These are phyloP conservation scores for Puccinia brachypodii DNA, from an alignment of 1,284 basidiomycete species.

Conservation along the genomic window DNA sequence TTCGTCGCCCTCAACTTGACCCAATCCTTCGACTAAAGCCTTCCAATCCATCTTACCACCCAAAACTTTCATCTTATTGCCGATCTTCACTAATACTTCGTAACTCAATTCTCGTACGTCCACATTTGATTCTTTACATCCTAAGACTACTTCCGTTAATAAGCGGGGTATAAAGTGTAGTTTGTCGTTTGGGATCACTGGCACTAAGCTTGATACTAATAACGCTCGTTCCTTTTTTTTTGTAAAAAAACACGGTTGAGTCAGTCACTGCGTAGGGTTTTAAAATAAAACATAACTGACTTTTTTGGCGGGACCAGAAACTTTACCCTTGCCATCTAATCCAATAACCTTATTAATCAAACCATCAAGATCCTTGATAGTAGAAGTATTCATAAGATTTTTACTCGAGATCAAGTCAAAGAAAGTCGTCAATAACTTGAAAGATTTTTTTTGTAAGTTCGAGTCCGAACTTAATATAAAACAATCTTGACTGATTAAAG, in stretches of 20 bases:
- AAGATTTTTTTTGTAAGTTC: conserved; percentile 19
- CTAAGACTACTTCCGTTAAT: conserved; percentile 93
- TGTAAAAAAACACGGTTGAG: neutral
- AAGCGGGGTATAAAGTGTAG: conserved; percentile 83
- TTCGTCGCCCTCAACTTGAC: conserved; percentile 34
- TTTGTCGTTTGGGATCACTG: conserved; percentile 68
- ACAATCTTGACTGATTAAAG: neutral
- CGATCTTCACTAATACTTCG: conserved; percentile 87
- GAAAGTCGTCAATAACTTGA: conserved; percentile 25
- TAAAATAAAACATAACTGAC: conserved; percentile 1
- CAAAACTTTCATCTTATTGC: conserved; percentile 73
- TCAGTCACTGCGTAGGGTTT: no score
- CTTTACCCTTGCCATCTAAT: neutral
- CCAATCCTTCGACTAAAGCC: conserved; percentile 47
- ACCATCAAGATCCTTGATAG: conserved; percentile 1
- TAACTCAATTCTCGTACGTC: conserved; percentile 86
- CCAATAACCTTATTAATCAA: conserved; percentile 9
- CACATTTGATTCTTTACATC: conserved; percentile 96
- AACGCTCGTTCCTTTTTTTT: conserved; percentile 78
- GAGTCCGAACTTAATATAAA: neutral
- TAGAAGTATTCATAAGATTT: neutral
- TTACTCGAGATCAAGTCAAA: neutral
- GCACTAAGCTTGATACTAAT: conserved; percentile 73
- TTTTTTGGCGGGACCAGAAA: conserved; percentile 8
- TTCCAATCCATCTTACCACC: conserved; percentile 80